A percentile compares a stretch with the other conserved stretches of the same genome.
Evolutionary conservation across 768 basidiomycete genomes (phyloP).

Genomic region (Lactarius hatsudake): DNA sequence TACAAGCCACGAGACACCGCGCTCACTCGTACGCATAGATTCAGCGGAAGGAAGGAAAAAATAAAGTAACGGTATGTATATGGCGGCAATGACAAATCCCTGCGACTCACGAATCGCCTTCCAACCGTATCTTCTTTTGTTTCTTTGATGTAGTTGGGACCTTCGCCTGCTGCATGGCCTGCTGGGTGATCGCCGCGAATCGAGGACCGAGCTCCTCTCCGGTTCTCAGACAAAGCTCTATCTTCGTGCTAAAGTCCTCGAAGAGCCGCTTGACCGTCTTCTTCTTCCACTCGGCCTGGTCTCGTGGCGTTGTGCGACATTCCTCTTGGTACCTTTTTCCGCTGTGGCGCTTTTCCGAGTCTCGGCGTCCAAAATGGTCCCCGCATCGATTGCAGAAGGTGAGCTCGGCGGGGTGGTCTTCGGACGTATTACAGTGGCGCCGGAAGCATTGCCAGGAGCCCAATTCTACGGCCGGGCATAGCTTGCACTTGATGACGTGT

Average conservation of each 20-base stretch:
- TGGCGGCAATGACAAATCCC: background rate
- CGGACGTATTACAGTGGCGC: background rate
- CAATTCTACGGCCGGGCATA: background rate
- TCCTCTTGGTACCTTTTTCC: too few relatives aligned
- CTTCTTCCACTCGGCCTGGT: background rate
- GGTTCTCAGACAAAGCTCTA: background rate
- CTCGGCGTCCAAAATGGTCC: background rate
- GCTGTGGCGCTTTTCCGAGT: background rate
- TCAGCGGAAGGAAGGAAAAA: background rate
- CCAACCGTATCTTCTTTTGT: background rate
- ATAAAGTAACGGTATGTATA: too few relatives aligned
- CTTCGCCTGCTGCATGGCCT: too few relatives aligned
- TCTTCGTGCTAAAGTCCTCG: background rate
- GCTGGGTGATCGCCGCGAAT: background rate
- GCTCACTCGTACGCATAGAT: background rate
- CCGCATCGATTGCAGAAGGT: background rate
- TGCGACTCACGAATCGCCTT: background rate
- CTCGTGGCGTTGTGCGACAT: too few relatives aligned
- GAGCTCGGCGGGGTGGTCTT: background rate
- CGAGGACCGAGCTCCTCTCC: background rate
- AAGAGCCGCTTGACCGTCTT: background rate
- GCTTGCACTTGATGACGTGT: background rate
- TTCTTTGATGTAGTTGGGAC: background rate
- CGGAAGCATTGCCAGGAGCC: background rate
- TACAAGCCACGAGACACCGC: background rate